Evolutionary conservation across 108 stramenopile species (phyloP).

Genomic region (Skeletonema potamos): DNA sequence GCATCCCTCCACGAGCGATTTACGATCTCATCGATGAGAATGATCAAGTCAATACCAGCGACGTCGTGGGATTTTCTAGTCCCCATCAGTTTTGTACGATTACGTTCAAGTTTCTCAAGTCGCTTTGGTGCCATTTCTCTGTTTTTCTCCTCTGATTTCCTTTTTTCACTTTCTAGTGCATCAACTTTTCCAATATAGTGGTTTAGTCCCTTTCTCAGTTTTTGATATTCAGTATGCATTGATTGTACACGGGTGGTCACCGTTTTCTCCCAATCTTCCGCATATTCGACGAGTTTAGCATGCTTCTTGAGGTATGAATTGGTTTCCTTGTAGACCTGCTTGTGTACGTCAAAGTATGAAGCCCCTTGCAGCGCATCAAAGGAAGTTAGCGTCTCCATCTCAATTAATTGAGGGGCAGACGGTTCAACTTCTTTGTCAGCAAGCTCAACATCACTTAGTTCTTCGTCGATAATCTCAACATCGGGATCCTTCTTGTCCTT

Average conservation of each 20-base stretch:
- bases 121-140: conserved; percentile 33
- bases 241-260: conserved; percentile 29
- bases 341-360: conserved; percentile 42
- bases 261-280: conserved; percentile 39
- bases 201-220: conserved; percentile 28
- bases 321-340: conserved; percentile 28
- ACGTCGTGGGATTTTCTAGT: conserved; percentile 39
- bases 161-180: conserved; percentile 18
- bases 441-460: not conserved
- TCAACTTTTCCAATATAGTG: conserved; percentile 44
- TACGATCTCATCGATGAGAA: conserved; percentile 39
- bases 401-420: not conserved
- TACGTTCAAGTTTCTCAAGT: conserved; percentile 42
- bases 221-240: conserved; percentile 24
- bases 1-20: conserved; percentile 43
- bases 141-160: conserved; percentile 26
- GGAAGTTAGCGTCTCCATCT: not conserved
- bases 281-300: conserved; percentile 26
- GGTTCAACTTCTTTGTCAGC: not conserved
- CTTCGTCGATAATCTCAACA: not conserved
- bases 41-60: conserved; percentile 21
- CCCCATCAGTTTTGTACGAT: conserved; percentile 34
- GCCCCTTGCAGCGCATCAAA: not conserved
- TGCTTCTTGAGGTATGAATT: conserved; percentile 17
- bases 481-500: not conserved